phyloP scores from a whole-genome alignment of 2,329 filamentous ascomycete species.

The Exophiala spinifera region DNA sequence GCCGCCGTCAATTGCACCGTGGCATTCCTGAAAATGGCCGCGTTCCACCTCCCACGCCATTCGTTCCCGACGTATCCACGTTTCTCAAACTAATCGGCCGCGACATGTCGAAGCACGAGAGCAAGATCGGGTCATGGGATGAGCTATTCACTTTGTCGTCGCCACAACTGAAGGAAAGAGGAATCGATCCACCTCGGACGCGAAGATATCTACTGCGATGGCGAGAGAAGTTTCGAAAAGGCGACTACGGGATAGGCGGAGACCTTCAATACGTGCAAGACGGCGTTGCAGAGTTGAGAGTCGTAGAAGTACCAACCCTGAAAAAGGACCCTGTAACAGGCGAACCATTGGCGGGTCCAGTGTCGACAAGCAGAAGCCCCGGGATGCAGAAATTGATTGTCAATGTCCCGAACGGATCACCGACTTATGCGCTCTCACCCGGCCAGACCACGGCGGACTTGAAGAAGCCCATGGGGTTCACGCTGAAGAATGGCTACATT shows the following conservation, averaged over 20 bases:
- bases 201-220: slow-evolving; percentile 83
- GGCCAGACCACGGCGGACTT: slow-evolving; percentile 44
- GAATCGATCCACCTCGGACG: slow-evolving; percentile 79
- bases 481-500: slow-evolving; percentile 63
- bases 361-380: slow-evolving; percentile 46
- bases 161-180: slow-evolving; percentile 73
- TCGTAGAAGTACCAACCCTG: slow-evolving; percentile 53
- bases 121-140: slow-evolving; percentile 89
- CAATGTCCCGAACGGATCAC: slow-evolving; percentile 56
- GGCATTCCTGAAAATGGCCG: slow-evolving; percentile 18
- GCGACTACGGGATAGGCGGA: slow-evolving; percentile 75
- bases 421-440: slow-evolving; percentile 51
- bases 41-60: slow-evolving; percentile 69
- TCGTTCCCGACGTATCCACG: slow-evolving; percentile 53
- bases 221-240: slow-evolving; percentile 78
- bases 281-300: slow-evolving; percentile 56
- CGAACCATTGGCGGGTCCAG: slow-evolving; percentile 23
- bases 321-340: slow-evolving; percentile 36
- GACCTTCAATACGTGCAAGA: slow-evolving; percentile 72
- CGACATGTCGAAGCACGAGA: slow-evolving; percentile 72
- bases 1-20: slow-evolving; percentile 22
- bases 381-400: slow-evolving; percentile 58
- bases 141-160: slow-evolving; percentile 80
- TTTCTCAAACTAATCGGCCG: slow-evolving; percentile 92
- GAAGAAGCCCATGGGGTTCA: slow-evolving; percentile 61